These are phyloP conservation scores for Lodderomyces beijingensis DNA, from an alignment of 1,139 yeast species.

Conservation along the genomic window DNA sequence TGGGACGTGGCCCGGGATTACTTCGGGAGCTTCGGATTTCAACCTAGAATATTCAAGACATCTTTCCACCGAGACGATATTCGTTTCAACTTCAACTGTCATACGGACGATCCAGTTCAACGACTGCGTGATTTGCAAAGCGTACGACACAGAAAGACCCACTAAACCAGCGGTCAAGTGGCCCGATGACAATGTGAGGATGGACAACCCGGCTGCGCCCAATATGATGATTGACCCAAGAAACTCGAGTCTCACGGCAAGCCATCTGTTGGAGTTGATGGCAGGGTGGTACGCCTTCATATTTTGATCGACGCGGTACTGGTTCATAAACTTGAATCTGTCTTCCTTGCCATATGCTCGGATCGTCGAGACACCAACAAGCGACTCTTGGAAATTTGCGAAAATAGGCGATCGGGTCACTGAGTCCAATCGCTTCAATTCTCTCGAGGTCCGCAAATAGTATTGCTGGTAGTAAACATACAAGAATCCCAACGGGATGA, in stretches of 20 bases:
- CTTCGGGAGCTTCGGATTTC: constrained; percentile 75
- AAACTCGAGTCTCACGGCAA: constrained; percentile 88
- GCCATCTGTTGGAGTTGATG: constrained; percentile 94
- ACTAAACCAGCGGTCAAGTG: constrained; percentile 80
- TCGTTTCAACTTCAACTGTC: constrained; percentile 97
- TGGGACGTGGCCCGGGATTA: constrained; percentile 70
- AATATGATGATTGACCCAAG: constrained; percentile 84
- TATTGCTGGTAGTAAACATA: constrained; percentile 85
- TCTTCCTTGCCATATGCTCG: constrained; percentile 79
- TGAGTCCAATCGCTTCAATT: constrained; percentile 89
- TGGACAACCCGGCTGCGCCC: constrained; percentile 79
- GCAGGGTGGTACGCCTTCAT: constrained; percentile 92
- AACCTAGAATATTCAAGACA: constrained; percentile 78
- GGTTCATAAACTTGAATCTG: constrained; percentile 71
- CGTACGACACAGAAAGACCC: constrained; percentile 90
- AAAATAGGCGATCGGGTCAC: constrained; percentile 90
- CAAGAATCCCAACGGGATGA: constrained; percentile 65
- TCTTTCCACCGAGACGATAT: constrained; percentile 95
- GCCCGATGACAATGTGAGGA: constrained; percentile 64
- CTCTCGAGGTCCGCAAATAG: constrained; percentile 87
- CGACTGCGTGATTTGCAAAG: constrained; percentile 87
- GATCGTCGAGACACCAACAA: constrained; percentile 84
- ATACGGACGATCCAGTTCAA: constrained; percentile 96
- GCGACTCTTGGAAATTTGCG: constrained; percentile 95
- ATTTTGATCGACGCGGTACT: constrained; percentile 74